phyloP scores from a whole-genome alignment of 768 basidiomycete species.

The Suillus fuscotomentosus region DNA sequence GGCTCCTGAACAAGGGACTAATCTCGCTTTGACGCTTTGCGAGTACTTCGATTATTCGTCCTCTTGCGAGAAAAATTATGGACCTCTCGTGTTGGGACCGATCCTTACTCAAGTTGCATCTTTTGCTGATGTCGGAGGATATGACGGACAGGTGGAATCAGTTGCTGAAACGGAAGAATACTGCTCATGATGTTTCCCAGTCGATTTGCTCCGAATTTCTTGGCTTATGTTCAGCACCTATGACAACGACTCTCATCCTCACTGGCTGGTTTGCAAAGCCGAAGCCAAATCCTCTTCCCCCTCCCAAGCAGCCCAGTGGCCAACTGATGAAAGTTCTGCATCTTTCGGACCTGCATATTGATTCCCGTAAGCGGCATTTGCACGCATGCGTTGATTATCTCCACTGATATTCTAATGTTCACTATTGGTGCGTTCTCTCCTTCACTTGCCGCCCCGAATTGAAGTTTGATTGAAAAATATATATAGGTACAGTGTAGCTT shows the following conservation, averaged over 20 bases:
- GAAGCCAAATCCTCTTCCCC: constrained; percentile 68
- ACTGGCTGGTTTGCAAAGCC: constrained; percentile 75
- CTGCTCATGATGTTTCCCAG: constrained; percentile 27
- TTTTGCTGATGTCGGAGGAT: constrained; percentile 68
- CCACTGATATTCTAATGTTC: constrained; percentile 1
- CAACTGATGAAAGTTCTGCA: constrained; percentile 71
- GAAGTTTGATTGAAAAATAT: neutral
- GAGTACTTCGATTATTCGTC: constrained; percentile 52
- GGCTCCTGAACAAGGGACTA: constrained; percentile 58
- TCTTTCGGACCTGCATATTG: constrained; percentile 75
- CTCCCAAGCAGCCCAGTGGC: constrained; percentile 57
- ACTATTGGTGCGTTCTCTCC: constrained; percentile 6
- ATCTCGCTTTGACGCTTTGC: constrained; percentile 59
- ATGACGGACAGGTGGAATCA: constrained; percentile 63
- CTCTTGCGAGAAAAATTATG: constrained; percentile 49
- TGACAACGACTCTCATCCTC: constrained; percentile 58
- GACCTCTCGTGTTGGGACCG: constrained; percentile 49
- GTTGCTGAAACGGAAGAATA: neutral
- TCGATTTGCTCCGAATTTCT: constrained; percentile 62
- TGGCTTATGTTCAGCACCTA: constrained; percentile 51
- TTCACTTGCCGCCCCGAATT: constrained; percentile 5
- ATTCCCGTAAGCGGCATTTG: constrained; percentile 50
- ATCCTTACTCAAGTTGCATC: constrained; percentile 70
- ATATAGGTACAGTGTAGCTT: constrained; percentile 59
- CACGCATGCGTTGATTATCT: constrained; percentile 4